phyloP scores from a whole-genome alignment of 2,329 filamentous ascomycete genomes.

The Pseudopithomyces chartarum region DNA sequence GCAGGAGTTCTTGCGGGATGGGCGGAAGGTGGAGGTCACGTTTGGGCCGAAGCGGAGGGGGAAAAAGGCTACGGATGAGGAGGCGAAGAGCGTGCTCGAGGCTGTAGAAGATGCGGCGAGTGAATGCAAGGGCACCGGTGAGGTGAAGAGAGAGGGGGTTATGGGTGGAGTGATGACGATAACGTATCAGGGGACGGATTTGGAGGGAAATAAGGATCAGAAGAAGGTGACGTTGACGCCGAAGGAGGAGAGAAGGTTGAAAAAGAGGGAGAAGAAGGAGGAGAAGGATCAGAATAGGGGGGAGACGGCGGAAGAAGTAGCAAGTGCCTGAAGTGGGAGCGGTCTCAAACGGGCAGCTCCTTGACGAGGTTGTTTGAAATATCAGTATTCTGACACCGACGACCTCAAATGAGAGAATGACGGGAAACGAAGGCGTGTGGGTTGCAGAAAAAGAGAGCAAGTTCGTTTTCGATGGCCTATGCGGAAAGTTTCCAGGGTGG shows the following conservation, averaged over 20 bases:
- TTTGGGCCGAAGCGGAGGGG: conserved; percentile 71
- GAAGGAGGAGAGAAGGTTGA: background rate
- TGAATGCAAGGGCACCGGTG: conserved; percentile 37
- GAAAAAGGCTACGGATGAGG: conserved; percentile 62
- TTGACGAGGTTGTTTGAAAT: too few species aligned
- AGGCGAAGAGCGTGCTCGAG: conserved; percentile 61
- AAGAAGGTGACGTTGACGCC: conserved; percentile 1
- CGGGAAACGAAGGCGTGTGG: too few species aligned
- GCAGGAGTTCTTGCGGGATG: conserved; percentile 73
- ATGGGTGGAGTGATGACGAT: conserved; percentile 40
- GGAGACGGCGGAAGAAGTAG: background rate
- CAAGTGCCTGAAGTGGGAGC: too few species aligned
- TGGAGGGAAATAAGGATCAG: conserved; percentile 16
- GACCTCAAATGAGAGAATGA: too few species aligned
- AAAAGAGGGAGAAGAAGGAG: background rate
- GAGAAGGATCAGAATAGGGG: background rate
- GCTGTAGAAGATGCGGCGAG: conserved; percentile 53
- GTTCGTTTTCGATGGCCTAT: too few species aligned
- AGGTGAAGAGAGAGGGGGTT: conserved; percentile 33
- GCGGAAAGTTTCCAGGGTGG: too few species aligned
- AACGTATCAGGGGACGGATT: conserved; percentile 34
- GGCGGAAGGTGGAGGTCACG: conserved; percentile 74
- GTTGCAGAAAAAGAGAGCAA: too few species aligned
- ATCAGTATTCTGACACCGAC: too few species aligned
- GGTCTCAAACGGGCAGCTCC: too few species aligned